phyloP scores from a whole-genome alignment of 192 early-diverging fungal genomes.

The Podila epicladia region DNA sequence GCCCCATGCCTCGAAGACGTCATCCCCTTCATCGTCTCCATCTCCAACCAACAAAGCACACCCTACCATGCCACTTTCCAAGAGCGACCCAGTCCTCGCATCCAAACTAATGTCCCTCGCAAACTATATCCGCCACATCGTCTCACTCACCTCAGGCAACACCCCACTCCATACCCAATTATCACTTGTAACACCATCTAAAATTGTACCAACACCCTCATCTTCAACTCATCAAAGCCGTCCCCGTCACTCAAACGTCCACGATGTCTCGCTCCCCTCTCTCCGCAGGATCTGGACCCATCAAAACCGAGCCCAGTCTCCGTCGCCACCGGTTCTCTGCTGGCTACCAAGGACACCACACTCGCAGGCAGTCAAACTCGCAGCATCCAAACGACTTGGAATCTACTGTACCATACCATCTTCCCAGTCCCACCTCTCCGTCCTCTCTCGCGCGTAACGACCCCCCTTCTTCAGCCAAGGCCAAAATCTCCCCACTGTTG shows the following conservation, averaged over 20 bases:
- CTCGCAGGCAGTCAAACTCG: slow-evolving; percentile 13
- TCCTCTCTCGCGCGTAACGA: background rate
- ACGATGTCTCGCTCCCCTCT: slow-evolving; percentile 8
- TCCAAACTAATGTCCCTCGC: slow-evolving; percentile 36
- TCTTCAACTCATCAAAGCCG: background rate
- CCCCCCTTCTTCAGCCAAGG: background rate
- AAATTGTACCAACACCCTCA: slow-evolving; percentile 3
- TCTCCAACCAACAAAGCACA: background rate
- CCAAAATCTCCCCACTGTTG: slow-evolving; percentile 3
- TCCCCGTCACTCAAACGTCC: background rate
- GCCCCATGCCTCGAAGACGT: background rate
- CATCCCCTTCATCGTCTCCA: background rate
- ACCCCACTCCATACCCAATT: slow-evolving; percentile 7
- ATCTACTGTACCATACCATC: background rate
- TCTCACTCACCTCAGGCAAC: slow-evolving; percentile 28
- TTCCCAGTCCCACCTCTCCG: background rate
- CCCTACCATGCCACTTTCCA: background rate
- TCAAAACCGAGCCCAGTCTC: slow-evolving; percentile 15
- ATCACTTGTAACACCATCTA: slow-evolving; percentile 10
- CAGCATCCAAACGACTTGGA: background rate
- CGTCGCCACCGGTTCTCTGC: slow-evolving; percentile 22
- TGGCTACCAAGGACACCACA: slow-evolving; percentile 21
- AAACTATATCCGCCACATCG: slow-evolving; percentile 49
- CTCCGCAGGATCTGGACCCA: slow-evolving; percentile 39
- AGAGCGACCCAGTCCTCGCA: slow-evolving; percentile 16